These are phyloP conservation scores for Rhodotorula sp. DNA, from an alignment of 1,284 basidiomycete species.

Conservation along the genomic window DNA sequence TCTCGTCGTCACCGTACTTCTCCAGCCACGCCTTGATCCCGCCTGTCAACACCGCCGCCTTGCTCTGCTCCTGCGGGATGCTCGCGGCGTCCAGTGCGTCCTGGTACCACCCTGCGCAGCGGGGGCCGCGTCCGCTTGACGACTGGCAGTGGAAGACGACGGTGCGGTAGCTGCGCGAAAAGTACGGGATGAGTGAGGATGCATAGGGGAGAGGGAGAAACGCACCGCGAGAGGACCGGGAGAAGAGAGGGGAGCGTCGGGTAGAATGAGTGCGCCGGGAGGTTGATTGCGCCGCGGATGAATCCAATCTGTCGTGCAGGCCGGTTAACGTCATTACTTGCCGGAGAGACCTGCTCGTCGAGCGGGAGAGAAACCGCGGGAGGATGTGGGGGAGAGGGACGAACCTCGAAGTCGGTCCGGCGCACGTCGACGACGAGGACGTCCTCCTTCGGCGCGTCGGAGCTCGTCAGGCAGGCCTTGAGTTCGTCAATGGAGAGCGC, in stretches of 20 bases:
- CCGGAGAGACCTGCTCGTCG: not conserved
- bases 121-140: constrained; percentile 47
- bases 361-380: too few relatives aligned
- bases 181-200: not conserved
- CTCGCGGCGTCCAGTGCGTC: constrained; percentile 44
- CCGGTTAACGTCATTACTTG: not conserved
- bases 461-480: not conserved
- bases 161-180: constrained; percentile 21
- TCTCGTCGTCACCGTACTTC: constrained; percentile 30
- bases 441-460: not conserved
- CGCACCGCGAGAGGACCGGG: constrained; percentile 43
- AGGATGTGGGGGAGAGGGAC: not conserved
- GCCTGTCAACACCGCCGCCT: constrained; percentile 46
- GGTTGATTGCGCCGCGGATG: constrained; percentile 50
- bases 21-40: constrained; percentile 48
- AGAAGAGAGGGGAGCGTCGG: constrained; percentile 46
- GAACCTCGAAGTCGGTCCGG: constrained; percentile 27
- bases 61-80: constrained; percentile 13
- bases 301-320: constrained; percentile 34
- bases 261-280: constrained; percentile 52
- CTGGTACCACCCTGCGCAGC: constrained; percentile 50
- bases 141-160: constrained; percentile 51
- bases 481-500: constrained; percentile 6
- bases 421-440: constrained; percentile 23
- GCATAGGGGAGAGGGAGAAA: not conserved